Percentiles rank a stretch among this genome's conserved stretches.
Conservation (phyloP, 2,329 filamentous ascomycete genomes). For the Colletotrichum endophyticum region DNA sequence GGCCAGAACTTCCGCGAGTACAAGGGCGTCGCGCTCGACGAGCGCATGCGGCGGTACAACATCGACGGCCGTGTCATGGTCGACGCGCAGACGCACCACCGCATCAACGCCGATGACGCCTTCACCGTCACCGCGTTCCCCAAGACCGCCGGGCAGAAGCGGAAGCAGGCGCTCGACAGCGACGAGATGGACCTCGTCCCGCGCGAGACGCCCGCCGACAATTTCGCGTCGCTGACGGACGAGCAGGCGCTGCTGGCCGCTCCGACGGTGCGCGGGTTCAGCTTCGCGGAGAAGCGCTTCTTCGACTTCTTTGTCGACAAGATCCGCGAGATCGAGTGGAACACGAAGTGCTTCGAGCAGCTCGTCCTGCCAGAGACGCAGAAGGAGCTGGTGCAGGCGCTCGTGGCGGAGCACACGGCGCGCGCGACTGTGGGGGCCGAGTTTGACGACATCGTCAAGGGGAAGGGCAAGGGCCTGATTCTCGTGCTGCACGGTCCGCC, state of each 20-base stretch:
- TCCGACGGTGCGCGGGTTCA: conserved; percentile 56
- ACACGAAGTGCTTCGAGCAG: conserved; percentile 49
- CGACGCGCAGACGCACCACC: conserved; percentile 80
- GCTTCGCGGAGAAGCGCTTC: conserved; percentile 51
- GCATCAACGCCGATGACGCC: conserved; percentile 85
- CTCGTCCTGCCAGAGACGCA: conserved; percentile 53
- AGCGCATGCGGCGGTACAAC: conserved; percentile 58
- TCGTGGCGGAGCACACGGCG: conserved; percentile 64
- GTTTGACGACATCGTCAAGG: conserved; percentile 58
- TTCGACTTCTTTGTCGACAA: conserved; percentile 54
- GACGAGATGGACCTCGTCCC: conserved; percentile 27
- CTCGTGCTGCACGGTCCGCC: conserved; percentile 53
- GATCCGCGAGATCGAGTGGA: conserved; percentile 51
- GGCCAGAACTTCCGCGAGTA: conserved; percentile 54
- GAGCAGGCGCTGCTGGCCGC: conserved; percentile 45
- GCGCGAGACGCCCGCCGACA: conserved; percentile 5
- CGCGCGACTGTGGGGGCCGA: conserved; percentile 62
- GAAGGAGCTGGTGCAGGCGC: conserved; percentile 56
- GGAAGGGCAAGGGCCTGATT: conserved; percentile 46
- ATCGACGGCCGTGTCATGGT: conserved; percentile 90
- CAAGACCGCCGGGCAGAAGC: conserved; percentile 13
- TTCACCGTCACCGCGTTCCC: conserved; percentile 42
- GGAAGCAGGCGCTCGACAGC: conserved; percentile 16
- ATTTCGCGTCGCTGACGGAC: conserved; percentile 33
- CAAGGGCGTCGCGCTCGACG: conserved; percentile 37